Conservation (phyloP, 208 protist species). For the Trypanosomatidae sp. region DNA sequence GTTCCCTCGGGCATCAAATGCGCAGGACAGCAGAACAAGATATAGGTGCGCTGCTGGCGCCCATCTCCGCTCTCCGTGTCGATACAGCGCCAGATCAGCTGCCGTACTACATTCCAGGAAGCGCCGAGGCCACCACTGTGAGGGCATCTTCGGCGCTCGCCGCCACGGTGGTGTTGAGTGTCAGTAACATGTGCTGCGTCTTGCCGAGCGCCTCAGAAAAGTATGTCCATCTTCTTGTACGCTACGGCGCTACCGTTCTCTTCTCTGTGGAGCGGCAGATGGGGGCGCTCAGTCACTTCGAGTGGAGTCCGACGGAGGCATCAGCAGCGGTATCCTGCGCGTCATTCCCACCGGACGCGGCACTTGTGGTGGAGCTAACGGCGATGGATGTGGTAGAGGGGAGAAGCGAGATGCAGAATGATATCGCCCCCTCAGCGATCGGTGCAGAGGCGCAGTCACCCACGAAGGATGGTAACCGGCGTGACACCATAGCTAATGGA, state of each 20-base stretch:
- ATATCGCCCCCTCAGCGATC: neutral
- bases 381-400: constrained; percentile 25
- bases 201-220: constrained; percentile 37
- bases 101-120: constrained; percentile 29
- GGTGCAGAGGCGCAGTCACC: neutral
- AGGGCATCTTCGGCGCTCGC: neutral
- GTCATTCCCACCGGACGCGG: neutral
- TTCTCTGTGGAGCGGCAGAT: constrained; percentile 41
- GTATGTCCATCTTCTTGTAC: constrained; percentile 45
- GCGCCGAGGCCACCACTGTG: neutral
- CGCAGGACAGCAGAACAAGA: neutral
- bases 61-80: neutral
- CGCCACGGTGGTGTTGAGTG: constrained; percentile 44
- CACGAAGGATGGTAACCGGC: neutral
- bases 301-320: constrained; percentile 53
- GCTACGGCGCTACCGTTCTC: constrained; percentile 33
- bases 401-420: neutral
- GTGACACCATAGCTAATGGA: neutral
- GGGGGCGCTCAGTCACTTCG: constrained; percentile 29
- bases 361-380: constrained; percentile 25
- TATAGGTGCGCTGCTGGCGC: neutral
- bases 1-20: constrained; percentile 12
- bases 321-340: constrained; percentile 31
- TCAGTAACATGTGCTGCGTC: constrained; percentile 58
- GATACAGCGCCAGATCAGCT: neutral